Evolutionary conservation across 495 filamentous ascomycete genomes (phyloP).

Genomic region (Lasiosphaeriaceae sp.): DNA sequence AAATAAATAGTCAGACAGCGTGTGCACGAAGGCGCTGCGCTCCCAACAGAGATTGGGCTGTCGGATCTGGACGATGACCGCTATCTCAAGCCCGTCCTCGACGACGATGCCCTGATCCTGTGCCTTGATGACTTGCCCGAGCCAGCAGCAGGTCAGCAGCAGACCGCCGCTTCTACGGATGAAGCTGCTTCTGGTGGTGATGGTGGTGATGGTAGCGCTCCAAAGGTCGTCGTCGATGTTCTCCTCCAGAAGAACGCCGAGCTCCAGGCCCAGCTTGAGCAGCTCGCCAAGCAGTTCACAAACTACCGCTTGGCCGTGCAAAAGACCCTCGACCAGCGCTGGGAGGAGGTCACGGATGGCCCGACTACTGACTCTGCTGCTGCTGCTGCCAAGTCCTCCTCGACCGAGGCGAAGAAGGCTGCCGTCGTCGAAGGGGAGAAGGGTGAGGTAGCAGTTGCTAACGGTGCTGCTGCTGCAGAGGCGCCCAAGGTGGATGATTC

Average conservation of each 20-base stretch:
- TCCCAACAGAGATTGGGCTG: conserved; percentile 53
- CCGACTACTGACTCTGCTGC: conserved; percentile 11
- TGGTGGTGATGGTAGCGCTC: no score
- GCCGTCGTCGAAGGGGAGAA: conserved; percentile 25
- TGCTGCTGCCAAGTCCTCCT: conserved; percentile 8
- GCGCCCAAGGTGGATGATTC: conserved; percentile 40
- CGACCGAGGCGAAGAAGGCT: no score
- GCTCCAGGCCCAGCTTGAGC: conserved; percentile 64
- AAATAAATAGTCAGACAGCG: conserved; percentile 33
- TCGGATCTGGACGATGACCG: conserved; percentile 65
- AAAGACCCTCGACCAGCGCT: conserved; percentile 66
- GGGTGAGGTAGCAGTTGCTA: no score
- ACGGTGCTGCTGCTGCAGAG: no score
- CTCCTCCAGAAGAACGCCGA: conserved; percentile 56
- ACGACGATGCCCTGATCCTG: conserved; percentile 84
- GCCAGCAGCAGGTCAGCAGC: no score
- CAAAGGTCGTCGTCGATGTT: conserved; percentile 42
- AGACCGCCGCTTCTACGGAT: conserved; percentile 20
- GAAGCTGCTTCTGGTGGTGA: conserved; percentile 17
- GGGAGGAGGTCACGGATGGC: conserved; percentile 39
- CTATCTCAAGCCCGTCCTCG: conserved; percentile 78
- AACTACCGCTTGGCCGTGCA: conserved; percentile 67
- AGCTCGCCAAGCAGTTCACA: conserved; percentile 61
- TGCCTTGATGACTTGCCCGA: conserved; percentile 71
- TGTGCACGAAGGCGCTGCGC: conserved; percentile 41